phyloP scores from a whole-genome alignment of 129 eudicot genomes.

The Escallonia rubra region DNA sequence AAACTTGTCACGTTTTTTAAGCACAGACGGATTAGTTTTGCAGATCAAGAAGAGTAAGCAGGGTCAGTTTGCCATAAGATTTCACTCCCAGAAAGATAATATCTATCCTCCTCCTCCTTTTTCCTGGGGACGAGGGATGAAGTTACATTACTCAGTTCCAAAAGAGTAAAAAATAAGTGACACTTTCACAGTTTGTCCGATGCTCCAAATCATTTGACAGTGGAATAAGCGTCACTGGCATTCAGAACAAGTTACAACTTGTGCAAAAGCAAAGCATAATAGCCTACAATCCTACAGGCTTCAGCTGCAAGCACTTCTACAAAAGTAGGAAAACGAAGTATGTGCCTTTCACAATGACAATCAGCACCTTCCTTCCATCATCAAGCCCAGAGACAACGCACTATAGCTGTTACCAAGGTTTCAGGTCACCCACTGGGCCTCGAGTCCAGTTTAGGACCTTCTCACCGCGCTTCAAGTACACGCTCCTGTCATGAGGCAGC shows the following conservation, averaged over 20 bases:
- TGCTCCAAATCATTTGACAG: too few relatives aligned
- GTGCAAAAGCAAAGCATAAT: constrained; percentile 11
- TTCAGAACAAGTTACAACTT: constrained; percentile 16
- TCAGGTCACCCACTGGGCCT: constrained; percentile 78
- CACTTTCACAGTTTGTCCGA: too few relatives aligned
- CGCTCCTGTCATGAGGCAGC: constrained; percentile 65
- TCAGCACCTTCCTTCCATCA: constrained; percentile 12
- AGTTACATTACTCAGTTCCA: too few relatives aligned
- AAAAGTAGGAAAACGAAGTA: constrained; percentile 1
- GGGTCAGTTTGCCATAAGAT: too few relatives aligned
- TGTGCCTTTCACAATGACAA: background rate
- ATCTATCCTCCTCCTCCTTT: too few relatives aligned
- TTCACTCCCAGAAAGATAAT: too few relatives aligned
- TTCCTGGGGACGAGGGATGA: too few relatives aligned
- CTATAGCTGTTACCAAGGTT: constrained; percentile 66
- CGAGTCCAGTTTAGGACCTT: constrained; percentile 88
- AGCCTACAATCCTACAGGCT: constrained; percentile 11
- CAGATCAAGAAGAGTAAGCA: too few relatives aligned
- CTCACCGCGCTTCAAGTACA: constrained; percentile 64
- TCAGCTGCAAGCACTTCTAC: constrained; percentile 1
- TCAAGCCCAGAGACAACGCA: background rate
- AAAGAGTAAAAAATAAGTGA: too few relatives aligned
- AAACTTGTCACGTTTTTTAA: too few relatives aligned
- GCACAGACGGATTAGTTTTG: too few relatives aligned
- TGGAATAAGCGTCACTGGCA: background rate